phyloP scores from a whole-genome alignment of 768 basidiomycete genomes.

The Rhizopogon vesiculosus region DNA sequence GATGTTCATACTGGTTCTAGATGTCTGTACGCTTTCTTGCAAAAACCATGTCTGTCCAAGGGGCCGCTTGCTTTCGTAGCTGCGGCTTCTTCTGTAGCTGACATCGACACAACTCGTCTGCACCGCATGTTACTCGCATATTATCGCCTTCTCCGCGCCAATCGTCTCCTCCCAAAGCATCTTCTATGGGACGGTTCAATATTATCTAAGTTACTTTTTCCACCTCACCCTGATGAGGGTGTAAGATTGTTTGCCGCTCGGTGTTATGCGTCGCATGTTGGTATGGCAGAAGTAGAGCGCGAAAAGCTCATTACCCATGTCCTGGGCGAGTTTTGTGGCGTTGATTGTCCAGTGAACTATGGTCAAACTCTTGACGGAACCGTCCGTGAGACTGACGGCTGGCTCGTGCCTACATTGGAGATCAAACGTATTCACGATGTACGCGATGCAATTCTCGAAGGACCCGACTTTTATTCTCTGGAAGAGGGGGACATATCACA shows the following conservation, averaged over 20 bases:
- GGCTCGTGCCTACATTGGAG: slow-evolving; percentile 77
- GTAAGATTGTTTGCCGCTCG: slow-evolving; percentile 68
- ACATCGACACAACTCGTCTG: slow-evolving; percentile 41
- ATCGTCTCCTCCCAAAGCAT: slow-evolving; percentile 58
- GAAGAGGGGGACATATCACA: slow-evolving; percentile 30
- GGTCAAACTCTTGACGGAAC: slow-evolving; percentile 46
- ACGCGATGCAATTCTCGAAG: slow-evolving; percentile 41
- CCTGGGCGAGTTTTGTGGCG: slow-evolving; percentile 53
- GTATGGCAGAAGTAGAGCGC: slow-evolving; percentile 76
- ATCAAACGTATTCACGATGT: slow-evolving; percentile 49
- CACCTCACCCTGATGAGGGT: slow-evolving; percentile 57
- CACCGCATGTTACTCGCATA: slow-evolving; percentile 75
- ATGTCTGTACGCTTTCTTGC: slow-evolving; percentile 50
- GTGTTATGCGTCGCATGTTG: slow-evolving; percentile 71
- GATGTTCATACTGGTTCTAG: slow-evolving; percentile 28
- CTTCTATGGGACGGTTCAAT: slow-evolving; percentile 54
- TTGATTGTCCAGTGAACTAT: slow-evolving; percentile 62
- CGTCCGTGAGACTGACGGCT: slow-evolving; percentile 57
- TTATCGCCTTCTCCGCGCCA: slow-evolving; percentile 73
- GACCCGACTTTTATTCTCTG: slow-evolving; percentile 41
- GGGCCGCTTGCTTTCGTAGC: slow-evolving; percentile 54
- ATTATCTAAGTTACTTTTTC: slow-evolving; percentile 38
- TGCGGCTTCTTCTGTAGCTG: slow-evolving; percentile 19
- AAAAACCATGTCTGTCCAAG: slow-evolving; percentile 33
- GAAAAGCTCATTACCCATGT: slow-evolving; percentile 56